Evolutionary conservation across 305 asterid species (phyloP), one percentile per base, ranked within the genome.

Genomic region (Fraxinus greggii): DNA sequence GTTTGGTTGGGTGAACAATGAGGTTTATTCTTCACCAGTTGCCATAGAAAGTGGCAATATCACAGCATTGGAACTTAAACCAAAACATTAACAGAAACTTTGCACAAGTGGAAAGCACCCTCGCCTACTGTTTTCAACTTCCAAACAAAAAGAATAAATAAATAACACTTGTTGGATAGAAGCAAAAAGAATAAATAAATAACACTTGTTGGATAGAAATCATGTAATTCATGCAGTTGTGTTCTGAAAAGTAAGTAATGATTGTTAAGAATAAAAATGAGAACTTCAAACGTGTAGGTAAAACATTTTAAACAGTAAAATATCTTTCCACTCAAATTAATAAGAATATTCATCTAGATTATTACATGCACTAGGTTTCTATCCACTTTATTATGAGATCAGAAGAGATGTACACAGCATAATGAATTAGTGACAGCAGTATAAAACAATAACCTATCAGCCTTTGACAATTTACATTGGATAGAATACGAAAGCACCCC

Each of bases 191-290:
- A 38, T 32, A 6, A 48, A 48, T 15, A 48, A 4, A 17, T 48
- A 48, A 24, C 76, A 69, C 86, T 61, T 81, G 69, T 23, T 6
- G 38, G 31, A 59, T 56, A 33, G 54, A 72, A 32, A 54, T 61
- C 70, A 21, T n/a, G 23, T 21, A 12, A 26, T 12, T 9, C 31
- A 9, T 12, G 12, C 73, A 24, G 73, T 65, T 10, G 19, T 1
- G 2, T 10, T 65, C 73, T 26, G 35, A 65, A 65, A 65, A 65
- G n/a, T 0, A 65, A 26, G 33, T 65, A 65, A 65, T 65, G 35
- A 3, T 65, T 7, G 8, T 26, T 6, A 10, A 26, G 73, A 23
- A 61, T 61, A 7, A 21, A 24, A 9, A 28, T 26, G 35, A 24
- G 29, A 65, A 65, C 35, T 65, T 26, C n/a, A 65, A 9, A n/a